These are phyloP conservation scores for Irpex sp. DNA, from an alignment of 1,284 basidiomycete genomes.

Conservation along the genomic window DNA sequence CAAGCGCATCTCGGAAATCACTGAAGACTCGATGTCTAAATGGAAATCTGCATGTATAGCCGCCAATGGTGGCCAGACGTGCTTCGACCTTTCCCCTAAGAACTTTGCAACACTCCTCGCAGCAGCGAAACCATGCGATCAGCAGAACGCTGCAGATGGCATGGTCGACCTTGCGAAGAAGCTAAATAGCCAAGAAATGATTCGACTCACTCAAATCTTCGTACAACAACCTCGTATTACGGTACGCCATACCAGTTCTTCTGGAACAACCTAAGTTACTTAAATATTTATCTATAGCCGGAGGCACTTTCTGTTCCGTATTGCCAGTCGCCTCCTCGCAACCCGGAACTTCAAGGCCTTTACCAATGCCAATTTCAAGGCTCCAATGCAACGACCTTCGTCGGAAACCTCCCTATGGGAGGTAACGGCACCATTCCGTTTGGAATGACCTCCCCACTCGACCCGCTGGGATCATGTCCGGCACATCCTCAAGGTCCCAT, in stretches of 20 bases:
- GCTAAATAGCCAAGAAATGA: constrained; percentile 49
- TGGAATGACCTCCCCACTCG: constrained; percentile 28
- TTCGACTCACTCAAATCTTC: constrained; percentile 55
- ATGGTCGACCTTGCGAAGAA: constrained; percentile 61
- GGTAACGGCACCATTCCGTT: constrained; percentile 35
- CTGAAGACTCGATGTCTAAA: constrained; percentile 32
- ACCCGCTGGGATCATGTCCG: constrained; percentile 38
- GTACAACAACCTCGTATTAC: constrained; percentile 53
- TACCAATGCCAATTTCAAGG: constrained; percentile 42
- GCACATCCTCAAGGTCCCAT: constrained; percentile 35
- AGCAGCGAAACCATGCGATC: constrained; percentile 52
- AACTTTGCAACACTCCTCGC: constrained; percentile 53
- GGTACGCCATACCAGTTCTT: constrained; percentile 20
- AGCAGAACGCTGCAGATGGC: constrained; percentile 57
- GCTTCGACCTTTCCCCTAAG: constrained; percentile 49
- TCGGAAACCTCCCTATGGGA: constrained; percentile 27
- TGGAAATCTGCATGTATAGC: constrained; percentile 40
- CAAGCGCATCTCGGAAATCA: constrained; percentile 41
- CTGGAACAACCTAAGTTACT: not conserved
- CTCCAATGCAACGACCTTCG: constrained; percentile 30
- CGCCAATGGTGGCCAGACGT: constrained; percentile 49
- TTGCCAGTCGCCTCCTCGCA: constrained; percentile 38
- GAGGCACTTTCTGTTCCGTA: constrained; percentile 33
- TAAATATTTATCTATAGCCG: constrained; percentile 24
- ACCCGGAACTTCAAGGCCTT: constrained; percentile 35